Base-by-base conservation (phyloP, 768 basidiomycete genomes). In the Crassisporium funariophilum region DNA sequence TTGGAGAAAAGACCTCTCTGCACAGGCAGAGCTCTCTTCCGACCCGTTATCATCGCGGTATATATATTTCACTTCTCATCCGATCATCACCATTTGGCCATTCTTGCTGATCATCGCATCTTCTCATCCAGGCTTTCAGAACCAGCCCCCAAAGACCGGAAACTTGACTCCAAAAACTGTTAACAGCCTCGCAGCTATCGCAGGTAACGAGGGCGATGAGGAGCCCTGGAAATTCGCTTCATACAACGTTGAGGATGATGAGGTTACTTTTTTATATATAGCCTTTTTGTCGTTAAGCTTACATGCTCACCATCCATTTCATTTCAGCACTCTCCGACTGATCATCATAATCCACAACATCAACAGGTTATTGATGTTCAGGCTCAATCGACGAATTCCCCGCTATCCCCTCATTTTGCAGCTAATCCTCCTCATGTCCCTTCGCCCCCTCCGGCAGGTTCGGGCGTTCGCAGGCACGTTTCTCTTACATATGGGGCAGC, bases 131-230 rank as follows among this genome's bases (percentile, higher is more conserved):
- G 83, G 74, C 27, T 77, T 81, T 52, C 79, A 79, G 53, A 74
- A 66, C 20, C 71, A 76, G 48, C 66, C 70, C 7, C 67, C 78
- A 43, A 81, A 81, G 59, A 60, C 80, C 9, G 85, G 86, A 20
- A 84, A 71, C 56, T 61, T 77, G 52, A 86, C 87, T 19, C 85
- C 86, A 24, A 83, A 88, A 49, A 79, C 81, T 17, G 72, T 91
- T 66, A 91, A 91, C 59, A 91, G 88, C 64, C 80, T 93, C 43
- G 80, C 86, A 25, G 87, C 87, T 44, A 92, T 93, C 66, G 83
- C 87, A 41, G 89, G 88, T 33, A 86, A 89, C 58, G 90, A 93
- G 56, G 88, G 85, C 55, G 90, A 91, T 50, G 90, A 93, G 62
- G 90, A 91, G 53, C 86, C 89, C 46, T 93, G 91, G 91, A 87